Conservation (phyloP, 371 early-diverging fungal genomes). For the Lichtheimia ornata region DNA sequence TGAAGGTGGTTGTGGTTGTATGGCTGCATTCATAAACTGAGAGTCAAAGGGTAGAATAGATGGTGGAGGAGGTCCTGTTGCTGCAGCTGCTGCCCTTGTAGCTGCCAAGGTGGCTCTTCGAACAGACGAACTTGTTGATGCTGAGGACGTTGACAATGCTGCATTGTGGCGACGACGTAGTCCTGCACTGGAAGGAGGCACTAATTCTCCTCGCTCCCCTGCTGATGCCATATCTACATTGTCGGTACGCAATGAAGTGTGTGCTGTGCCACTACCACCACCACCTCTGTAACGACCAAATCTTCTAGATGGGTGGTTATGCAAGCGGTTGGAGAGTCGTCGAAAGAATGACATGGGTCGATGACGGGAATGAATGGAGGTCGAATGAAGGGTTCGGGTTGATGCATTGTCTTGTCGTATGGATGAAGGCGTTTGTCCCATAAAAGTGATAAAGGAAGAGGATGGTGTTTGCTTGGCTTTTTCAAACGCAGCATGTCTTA, state of each 20-base stretch:
- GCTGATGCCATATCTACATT: background rate
- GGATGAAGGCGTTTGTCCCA: slow-evolving; percentile 31
- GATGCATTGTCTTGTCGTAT: slow-evolving; percentile 32
- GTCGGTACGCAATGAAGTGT: background rate
- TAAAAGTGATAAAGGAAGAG: background rate
- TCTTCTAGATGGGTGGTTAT: slow-evolving; percentile 20
- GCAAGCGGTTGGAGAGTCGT: slow-evolving; percentile 20
- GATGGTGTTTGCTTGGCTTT: too few relatives aligned
- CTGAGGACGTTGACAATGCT: slow-evolving; percentile 8
- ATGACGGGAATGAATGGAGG: slow-evolving; percentile 21
- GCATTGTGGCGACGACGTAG: slow-evolving; percentile 6
- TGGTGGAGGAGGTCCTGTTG: slow-evolving; percentile 23
- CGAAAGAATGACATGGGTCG: slow-evolving; percentile 26
- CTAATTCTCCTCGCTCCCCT: background rate
- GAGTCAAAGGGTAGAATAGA: background rate
- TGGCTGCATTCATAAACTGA: slow-evolving; percentile 6
- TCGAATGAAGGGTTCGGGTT: slow-evolving; percentile 31
- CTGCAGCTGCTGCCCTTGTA: slow-evolving; percentile 25
- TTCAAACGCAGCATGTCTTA: too few relatives aligned
- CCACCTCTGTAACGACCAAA: slow-evolving; percentile 21
- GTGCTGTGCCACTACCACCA: too few relatives aligned
- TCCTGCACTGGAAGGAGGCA: background rate
- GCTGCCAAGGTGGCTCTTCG: slow-evolving; percentile 28
- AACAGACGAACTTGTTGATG: slow-evolving; percentile 17
- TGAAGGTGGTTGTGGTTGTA: slow-evolving; percentile 1